Evolutionary conservation across 1,284 basidiomycete species (phyloP).

Genomic region (Naganishia sp.): DNA sequence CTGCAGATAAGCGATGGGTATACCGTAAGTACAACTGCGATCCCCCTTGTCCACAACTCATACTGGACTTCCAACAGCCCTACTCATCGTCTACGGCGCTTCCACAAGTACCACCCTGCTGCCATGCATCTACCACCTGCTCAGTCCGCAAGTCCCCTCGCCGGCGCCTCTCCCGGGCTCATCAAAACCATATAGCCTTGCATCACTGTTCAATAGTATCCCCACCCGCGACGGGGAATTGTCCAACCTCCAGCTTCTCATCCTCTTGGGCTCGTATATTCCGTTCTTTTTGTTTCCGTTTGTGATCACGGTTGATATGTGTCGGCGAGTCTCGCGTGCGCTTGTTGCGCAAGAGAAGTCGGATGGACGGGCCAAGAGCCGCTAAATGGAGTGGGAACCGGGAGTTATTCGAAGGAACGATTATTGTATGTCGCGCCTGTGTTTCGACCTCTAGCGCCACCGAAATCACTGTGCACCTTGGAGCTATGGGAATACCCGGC

Average conservation of each 20-base stretch:
- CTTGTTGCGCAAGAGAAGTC: conserved; percentile 4
- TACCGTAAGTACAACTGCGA: conserved; percentile 11
- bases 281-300: conserved; percentile 74
- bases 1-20: conserved; percentile 10
- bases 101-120: conserved; percentile 75
- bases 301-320: conserved; percentile 72
- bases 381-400: not conserved
- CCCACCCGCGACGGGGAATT: conserved; percentile 26
- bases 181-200: conserved; percentile 35
- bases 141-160: conserved; percentile 47
- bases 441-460: too few relatives aligned
- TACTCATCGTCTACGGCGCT: conserved; percentile 70
- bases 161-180: conserved; percentile 2
- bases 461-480: not conserved
- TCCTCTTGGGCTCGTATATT: conserved; percentile 70
- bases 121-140: conserved; percentile 66
- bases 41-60: conserved; percentile 54
- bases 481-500: conserved; percentile 20
- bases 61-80: conserved; percentile 57
- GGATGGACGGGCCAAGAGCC: not conserved
- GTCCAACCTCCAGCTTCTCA: conserved; percentile 56
- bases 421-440: too few relatives aligned
- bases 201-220: conserved; percentile 23
- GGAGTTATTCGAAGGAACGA: not conserved
- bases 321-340: conserved; percentile 33